Evolutionary conservation across 495 filamentous ascomycete genomes (phyloP), one percentile per base, ranked within the genome.

Genomic region (Lentithecium fluviatile): DNA sequence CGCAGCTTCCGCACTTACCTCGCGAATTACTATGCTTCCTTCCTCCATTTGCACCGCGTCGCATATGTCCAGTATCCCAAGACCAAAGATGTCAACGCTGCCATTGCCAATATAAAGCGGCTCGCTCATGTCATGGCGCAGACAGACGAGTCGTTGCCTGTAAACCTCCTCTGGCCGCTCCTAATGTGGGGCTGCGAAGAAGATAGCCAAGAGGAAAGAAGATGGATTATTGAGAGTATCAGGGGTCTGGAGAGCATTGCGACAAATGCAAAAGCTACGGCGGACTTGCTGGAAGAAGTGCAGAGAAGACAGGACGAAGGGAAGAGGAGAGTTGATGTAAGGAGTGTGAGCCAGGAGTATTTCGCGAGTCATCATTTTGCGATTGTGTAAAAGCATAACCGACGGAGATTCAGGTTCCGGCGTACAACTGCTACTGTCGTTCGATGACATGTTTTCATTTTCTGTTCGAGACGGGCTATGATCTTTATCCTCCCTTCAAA

Each of bases 151-250:
- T 60, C 71, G 38, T 64, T 76, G n/a, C 73, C 74, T 23, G 74
- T 76, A 43, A 78, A 72, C 46, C 73, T 76, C 69, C 57, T 75
- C 29, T 76, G 75, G 74, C 74, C 74, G 4, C 60, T 77, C 34
- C 50, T 78, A 54, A 75, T 81, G 75, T 71, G 72, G 66, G 74
- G 74, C 21, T 71, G 65, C 40, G 76, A 78, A 66, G 72, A 75
- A 52, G 71, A 77, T 20, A 69, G 75, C 40, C 34, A 58, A 7
- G 72, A 74, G 0, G 69, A 74, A 38, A 64, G 71, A 25, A 58
- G 51, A 20, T 77, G 75, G 73, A 75, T 79, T 15, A 62, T 74
- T 25, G 62, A 68, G 11, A 70, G 70, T 45, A 76, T 77, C 24
- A 60, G 71, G 8, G 69, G 68, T 7, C 73, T 76, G 69, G 71